A percentile compares a stretch with the other conserved stretches of the same genome.
Conservation (phyloP, 805 yeast species). For the Wickerhamiella domercqiae region DNA sequence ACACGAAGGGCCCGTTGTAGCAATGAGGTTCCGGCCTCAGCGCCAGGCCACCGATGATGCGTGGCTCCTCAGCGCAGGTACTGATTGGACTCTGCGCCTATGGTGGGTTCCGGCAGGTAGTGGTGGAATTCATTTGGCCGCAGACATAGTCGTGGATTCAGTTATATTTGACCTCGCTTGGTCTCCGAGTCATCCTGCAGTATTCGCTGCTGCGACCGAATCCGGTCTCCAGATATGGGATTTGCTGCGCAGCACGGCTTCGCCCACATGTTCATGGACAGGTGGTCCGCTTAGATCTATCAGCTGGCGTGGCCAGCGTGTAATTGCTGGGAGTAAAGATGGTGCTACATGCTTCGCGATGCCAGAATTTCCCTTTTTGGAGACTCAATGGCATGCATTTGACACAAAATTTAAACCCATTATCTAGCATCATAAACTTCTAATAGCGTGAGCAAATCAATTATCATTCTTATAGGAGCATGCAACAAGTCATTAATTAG, state of each 20-base stretch:
- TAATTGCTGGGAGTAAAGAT: background rate
- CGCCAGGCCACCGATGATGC: background rate
- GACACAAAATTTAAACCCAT: background rate
- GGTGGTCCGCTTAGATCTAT: background rate
- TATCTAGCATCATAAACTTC: background rate
- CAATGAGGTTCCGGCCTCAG: background rate
- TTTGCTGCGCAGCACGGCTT: conserved; percentile 6
- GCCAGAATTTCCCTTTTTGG: background rate
- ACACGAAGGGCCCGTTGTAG: conserved; percentile 1
- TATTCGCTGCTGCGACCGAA: conserved; percentile 10
- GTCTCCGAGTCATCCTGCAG: conserved; percentile 8
- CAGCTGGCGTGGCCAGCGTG: background rate
- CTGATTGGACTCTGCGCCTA: conserved; percentile 10
- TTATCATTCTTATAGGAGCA: background rate
- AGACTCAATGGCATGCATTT: conserved; percentile 1
- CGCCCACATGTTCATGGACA: background rate
- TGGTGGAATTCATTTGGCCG: background rate
- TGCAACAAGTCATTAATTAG: background rate
- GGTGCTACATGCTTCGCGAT: background rate
- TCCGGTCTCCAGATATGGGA: conserved; percentile 9
- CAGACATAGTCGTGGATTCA: conserved; percentile 3
- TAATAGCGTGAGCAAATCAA: background rate
- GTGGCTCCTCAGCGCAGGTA: conserved; percentile 10
- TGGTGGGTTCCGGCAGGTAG: conserved; percentile 9
- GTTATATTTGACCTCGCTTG: conserved; percentile 6